phyloP scores from a whole-genome alignment of 1,284 basidiomycete species.

The Polyporus tsugae region DNA sequence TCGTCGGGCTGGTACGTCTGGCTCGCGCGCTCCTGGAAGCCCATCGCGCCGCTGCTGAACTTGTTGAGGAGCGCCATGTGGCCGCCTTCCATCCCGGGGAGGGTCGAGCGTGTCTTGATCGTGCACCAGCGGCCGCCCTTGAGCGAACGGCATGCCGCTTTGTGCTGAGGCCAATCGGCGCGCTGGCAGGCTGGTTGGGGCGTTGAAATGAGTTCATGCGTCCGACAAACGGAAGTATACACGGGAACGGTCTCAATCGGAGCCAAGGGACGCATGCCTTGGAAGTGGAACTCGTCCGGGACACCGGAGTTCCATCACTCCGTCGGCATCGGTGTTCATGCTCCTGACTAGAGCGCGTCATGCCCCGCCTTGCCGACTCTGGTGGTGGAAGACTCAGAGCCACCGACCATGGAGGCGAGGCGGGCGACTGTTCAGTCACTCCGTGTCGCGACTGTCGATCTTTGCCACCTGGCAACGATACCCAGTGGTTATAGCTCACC shows the following conservation, averaged over 20 bases:
- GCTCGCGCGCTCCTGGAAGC: constrained; percentile 9
- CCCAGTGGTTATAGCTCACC: too few relatives aligned
- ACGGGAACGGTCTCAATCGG: background rate
- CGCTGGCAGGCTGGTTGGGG: constrained; percentile 47
- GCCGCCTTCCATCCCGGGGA: constrained; percentile 29
- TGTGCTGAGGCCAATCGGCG: constrained; percentile 51
- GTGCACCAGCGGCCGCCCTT: constrained; percentile 50
- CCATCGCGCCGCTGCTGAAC: constrained; percentile 16
- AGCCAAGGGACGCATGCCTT: too few relatives aligned
- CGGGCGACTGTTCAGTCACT: too few relatives aligned
- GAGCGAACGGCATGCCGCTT: constrained; percentile 47
- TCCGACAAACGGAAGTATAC: background rate
- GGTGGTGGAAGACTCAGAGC: too few relatives aligned
- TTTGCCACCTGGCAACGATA: too few relatives aligned
- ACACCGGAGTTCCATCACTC: background rate
- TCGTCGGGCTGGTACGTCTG: background rate
- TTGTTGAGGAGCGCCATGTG: constrained; percentile 24
- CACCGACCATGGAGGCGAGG: too few relatives aligned
- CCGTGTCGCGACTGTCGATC: too few relatives aligned
- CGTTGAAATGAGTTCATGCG: background rate
- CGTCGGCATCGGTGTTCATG: background rate
- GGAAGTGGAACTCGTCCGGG: background rate
- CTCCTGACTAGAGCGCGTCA: background rate
- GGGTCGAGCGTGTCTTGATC: constrained; percentile 36
- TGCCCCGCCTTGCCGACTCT: too few relatives aligned